phyloP scores from a whole-genome alignment of 2,329 filamentous ascomycete genomes.

The Arachnopeziza araneosa region DNA sequence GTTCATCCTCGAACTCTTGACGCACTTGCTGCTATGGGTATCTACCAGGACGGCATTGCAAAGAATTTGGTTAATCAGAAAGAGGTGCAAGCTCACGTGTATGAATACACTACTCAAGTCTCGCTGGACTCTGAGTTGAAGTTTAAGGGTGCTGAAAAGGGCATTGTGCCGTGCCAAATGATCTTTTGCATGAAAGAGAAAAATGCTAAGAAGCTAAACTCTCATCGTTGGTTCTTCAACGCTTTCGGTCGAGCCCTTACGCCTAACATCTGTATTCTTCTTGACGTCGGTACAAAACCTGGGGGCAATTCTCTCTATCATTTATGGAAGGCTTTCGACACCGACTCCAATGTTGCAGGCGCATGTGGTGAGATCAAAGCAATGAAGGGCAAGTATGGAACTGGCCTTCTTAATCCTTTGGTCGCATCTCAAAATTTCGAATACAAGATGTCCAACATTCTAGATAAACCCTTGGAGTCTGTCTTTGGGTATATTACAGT shows the following conservation, averaged over 20 bases:
- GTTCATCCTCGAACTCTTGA: conserved; percentile 92
- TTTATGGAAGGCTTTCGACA: conserved; percentile 98
- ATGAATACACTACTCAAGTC: conserved; percentile 98
- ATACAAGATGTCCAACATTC: conserved; percentile 99
- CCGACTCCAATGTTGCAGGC: conserved; percentile 93
- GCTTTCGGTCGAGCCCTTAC: conserved; percentile 89
- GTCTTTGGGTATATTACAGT: conserved; percentile 99
- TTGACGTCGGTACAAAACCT: conserved; percentile 93
- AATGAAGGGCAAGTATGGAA: conserved; percentile 81
- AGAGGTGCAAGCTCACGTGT: conserved; percentile 92
- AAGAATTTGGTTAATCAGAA: conserved; percentile 98
- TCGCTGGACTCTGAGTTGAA: conserved; percentile 93
- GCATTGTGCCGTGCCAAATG: conserved; percentile 95
- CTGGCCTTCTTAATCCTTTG: conserved; percentile 83
- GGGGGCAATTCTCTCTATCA: conserved; percentile 90
- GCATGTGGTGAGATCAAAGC: conserved; percentile 97
- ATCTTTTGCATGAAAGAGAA: conserved; percentile 98
- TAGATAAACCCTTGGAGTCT: conserved; percentile 94
- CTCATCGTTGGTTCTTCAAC: conserved; percentile 99
- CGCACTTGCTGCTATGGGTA: conserved; percentile 90
- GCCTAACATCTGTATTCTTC: conserved; percentile 92
- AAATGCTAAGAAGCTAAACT: conserved; percentile 97
- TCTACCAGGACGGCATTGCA: conserved; percentile 96
- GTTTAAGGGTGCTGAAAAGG: conserved; percentile 98
- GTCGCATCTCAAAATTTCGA: conserved; percentile 98